Percentiles rank a stretch among this genome's conserved stretches.
These are phyloP conservation scores for Cinnamomum micranthum DNA, from an alignment of 164 flowering plant species.

Conservation along the genomic window DNA sequence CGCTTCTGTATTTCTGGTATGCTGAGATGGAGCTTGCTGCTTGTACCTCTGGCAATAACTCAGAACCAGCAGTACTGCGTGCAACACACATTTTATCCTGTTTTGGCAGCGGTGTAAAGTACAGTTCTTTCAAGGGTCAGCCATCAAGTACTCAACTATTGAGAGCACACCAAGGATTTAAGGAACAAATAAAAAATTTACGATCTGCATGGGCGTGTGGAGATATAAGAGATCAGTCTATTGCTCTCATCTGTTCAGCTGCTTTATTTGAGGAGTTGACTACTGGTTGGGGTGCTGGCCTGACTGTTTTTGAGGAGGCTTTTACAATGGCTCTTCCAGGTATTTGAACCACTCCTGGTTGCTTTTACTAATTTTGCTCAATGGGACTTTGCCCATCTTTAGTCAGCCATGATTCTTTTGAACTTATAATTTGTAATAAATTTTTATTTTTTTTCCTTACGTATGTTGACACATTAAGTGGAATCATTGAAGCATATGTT, in stretches of 20 bases:
- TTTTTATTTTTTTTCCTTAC: background rate
- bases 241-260: conserved; percentile 78
- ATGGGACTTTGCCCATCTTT: background rate
- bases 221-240: conserved; percentile 52
- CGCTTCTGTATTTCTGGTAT: conserved; percentile 86
- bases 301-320: conserved; percentile 58
- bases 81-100: conserved; percentile 74
- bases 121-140: conserved; percentile 55
- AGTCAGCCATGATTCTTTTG: no score
- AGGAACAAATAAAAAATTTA: conserved; percentile 49
- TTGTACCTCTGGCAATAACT: conserved; percentile 14
- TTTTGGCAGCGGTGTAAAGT: conserved; percentile 67
- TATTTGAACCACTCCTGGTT: conserved; percentile 12
- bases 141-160: conserved; percentile 67
- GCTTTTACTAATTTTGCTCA: background rate
- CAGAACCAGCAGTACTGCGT: conserved; percentile 45
- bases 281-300: conserved; percentile 54
- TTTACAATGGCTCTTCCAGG: conserved; percentile 90
- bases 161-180: conserved; percentile 91
- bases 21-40: conserved; percentile 71
- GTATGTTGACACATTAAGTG: background rate
- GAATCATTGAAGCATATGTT: background rate
- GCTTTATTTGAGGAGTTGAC: conserved; percentile 85
- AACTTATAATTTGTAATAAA: background rate
- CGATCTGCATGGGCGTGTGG: conserved; percentile 70